Evolutionary conservation across 2,329 filamentous ascomycete species (phyloP).

Genomic region (Cladophialophora exuberans): DNA sequence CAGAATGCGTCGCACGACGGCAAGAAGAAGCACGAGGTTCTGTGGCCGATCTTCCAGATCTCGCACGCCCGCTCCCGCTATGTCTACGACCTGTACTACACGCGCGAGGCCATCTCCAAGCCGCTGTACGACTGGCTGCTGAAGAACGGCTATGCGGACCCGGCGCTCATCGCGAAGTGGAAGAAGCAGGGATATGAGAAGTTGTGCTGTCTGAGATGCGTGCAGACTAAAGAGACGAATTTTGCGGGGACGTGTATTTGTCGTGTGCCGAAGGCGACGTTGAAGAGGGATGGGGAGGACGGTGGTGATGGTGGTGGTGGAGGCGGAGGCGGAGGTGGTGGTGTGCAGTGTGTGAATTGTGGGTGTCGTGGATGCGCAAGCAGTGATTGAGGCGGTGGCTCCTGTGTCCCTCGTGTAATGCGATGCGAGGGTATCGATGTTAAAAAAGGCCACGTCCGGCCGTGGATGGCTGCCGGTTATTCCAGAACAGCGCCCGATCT

Average conservation of each 20-base stretch:
- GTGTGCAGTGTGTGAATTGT: slow-evolving; percentile 92
- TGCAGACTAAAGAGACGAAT: slow-evolving; percentile 99
- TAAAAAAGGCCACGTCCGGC: too few species aligned
- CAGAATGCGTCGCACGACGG: slow-evolving; percentile 81
- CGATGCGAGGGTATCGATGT: too few species aligned
- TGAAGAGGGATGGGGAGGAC: slow-evolving; percentile 72
- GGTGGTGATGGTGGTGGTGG: slow-evolving; percentile 20
- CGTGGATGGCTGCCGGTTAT: too few species aligned
- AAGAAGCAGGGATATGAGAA: slow-evolving; percentile 99
- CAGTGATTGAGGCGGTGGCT: slow-evolving; percentile 62
- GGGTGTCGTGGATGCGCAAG: slow-evolving; percentile 91
- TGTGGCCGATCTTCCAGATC: slow-evolving; percentile 98
- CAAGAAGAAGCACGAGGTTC: slow-evolving; percentile 85
- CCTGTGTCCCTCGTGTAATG: neutral
- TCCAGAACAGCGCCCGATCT: too few species aligned
- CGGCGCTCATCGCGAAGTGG: slow-evolving; percentile 97
- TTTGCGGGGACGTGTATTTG: slow-evolving; percentile 98
- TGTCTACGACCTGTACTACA: slow-evolving; percentile 97
- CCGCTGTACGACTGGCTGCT: slow-evolving; percentile 92
- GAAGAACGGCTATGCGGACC: slow-evolving; percentile 95
- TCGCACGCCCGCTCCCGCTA: slow-evolving; percentile 79
- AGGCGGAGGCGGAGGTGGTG: slow-evolving; percentile 22
- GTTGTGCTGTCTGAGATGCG: slow-evolving; percentile 92
- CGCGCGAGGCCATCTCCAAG: slow-evolving; percentile 93
- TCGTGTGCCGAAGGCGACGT: slow-evolving; percentile 82